Conservation (phyloP, 257 asterid species). For the Nicotiana otophora region DNA sequence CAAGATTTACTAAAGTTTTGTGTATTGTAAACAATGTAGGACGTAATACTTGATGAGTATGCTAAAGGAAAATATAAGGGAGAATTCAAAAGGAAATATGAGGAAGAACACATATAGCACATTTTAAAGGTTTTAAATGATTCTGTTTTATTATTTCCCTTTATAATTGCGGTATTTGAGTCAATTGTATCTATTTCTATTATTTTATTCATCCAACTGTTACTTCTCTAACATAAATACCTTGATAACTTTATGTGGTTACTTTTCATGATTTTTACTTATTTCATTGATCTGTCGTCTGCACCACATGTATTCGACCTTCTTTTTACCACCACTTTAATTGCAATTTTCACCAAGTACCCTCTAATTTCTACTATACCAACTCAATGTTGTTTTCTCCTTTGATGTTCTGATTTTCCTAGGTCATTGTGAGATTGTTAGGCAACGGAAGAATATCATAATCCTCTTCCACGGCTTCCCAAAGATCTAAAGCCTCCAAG, state of each 20-base stretch:
- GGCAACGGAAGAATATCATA: no score
- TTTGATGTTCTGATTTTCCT: no score
- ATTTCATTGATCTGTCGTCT: no score
- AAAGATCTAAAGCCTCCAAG: no score
- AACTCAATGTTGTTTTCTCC: neutral
- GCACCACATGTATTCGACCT: neutral
- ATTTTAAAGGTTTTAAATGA: neutral
- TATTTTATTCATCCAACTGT: no score
- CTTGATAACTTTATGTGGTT: neutral
- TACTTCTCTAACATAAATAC: neutral
- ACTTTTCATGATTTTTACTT: neutral
- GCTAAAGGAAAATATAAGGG: neutral
- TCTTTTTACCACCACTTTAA: neutral
- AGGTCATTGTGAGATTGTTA: no score
- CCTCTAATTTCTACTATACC: neutral
- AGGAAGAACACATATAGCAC: no score
- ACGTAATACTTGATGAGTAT: neutral
- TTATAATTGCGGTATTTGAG: neutral
- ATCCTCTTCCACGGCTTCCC: no score
- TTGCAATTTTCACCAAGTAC: neutral
- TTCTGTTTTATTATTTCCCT: neutral
- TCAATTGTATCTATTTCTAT: no score
- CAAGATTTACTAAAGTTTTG: neutral
- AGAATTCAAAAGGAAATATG: no score
- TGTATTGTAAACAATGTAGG: neutral